Evolutionary conservation across 495 filamentous ascomycete genomes (phyloP).

Genomic region (Opeltia flavorubescens): DNA sequence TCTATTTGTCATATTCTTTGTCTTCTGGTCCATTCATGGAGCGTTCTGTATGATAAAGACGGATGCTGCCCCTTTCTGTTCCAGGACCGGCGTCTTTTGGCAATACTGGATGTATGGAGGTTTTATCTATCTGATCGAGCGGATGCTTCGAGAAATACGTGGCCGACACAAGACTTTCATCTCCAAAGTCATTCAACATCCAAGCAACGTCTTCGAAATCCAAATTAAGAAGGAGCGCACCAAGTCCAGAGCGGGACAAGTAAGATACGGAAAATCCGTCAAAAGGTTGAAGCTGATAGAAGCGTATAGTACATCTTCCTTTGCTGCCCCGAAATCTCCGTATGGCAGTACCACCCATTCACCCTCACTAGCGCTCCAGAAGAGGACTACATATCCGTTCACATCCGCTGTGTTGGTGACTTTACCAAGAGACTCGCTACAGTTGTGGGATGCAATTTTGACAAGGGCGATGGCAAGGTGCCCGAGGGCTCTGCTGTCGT

Average conservation of each 20-base stretch:
- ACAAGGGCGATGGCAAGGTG: slow-evolving; percentile 21
- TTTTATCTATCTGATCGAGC: slow-evolving; percentile 55
- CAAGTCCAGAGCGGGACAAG: slow-evolving; percentile 60
- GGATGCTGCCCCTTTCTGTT: slow-evolving; percentile 56
- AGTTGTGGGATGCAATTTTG: slow-evolving; percentile 56
- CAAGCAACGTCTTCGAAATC: slow-evolving; percentile 69
- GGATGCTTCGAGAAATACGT: slow-evolving; percentile 54
- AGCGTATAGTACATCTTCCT: slow-evolving; percentile 52
- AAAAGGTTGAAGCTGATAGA: background rate
- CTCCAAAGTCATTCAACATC: slow-evolving; percentile 72
- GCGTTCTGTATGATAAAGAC: slow-evolving; percentile 72
- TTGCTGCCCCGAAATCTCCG: slow-evolving; percentile 64
- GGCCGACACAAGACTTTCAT: slow-evolving; percentile 64
- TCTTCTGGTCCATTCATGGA: slow-evolving; percentile 71
- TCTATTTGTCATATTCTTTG: slow-evolving; percentile 64
- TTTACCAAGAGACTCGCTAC: slow-evolving; percentile 52
- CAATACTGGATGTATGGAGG: slow-evolving; percentile 69
- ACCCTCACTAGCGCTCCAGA: slow-evolving; percentile 67
- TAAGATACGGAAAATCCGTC: slow-evolving; percentile 5
- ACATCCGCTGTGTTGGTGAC: slow-evolving; percentile 57
- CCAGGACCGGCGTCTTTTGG: slow-evolving; percentile 62
- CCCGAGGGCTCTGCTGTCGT: slow-evolving; percentile 32
- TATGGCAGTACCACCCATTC: slow-evolving; percentile 73
- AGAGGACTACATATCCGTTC: slow-evolving; percentile 71
- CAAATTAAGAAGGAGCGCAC: slow-evolving; percentile 75